Conservation (phyloP, 371 early-diverging fungal genomes). For the Mortierella sp. region DNA sequence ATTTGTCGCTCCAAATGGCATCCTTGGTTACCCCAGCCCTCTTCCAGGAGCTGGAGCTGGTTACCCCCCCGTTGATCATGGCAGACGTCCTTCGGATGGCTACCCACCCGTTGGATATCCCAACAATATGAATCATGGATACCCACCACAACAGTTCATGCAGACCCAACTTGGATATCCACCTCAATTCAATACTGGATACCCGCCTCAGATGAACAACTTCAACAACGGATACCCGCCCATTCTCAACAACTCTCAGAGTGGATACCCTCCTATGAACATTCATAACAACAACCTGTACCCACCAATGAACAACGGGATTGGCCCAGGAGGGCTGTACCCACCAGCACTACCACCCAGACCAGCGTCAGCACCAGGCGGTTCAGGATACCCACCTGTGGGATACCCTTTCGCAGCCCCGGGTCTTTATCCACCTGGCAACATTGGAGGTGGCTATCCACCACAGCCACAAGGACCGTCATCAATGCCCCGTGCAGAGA, state of each 20-base stretch:
- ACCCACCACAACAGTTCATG: conserved; percentile 7
- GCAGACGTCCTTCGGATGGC: conserved; percentile 4
- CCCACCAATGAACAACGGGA: conserved; percentile 14
- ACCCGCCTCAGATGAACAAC: conserved; percentile 14
- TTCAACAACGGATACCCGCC: conserved; percentile 22
- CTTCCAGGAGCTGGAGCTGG: background rate
- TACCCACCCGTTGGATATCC: conserved; percentile 21
- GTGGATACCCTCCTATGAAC: no score
- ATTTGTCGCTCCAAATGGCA: conserved; percentile 10
- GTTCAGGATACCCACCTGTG: conserved; percentile 22
- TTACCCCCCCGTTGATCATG: conserved; percentile 2
- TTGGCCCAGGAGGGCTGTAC: conserved; percentile 3
- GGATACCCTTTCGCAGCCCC: conserved; percentile 21
- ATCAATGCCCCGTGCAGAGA: background rate
- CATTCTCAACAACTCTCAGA: no score
- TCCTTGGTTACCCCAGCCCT: conserved; percentile 5
- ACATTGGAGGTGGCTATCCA: conserved; percentile 3
- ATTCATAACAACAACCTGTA: conserved; percentile 14
- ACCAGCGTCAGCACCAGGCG: conserved; percentile 6
- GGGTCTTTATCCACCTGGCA: conserved; percentile 16
- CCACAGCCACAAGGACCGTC: conserved; percentile 6
- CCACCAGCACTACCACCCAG: conserved; percentile 15
- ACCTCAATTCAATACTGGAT: conserved; percentile 6
- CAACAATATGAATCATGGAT: conserved; percentile 1
- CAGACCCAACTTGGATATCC: conserved; percentile 5